These are phyloP conservation scores for Carex scoparia DNA, from an alignment of 176 grass and related monocot genomes.

Conservation along the genomic window DNA sequence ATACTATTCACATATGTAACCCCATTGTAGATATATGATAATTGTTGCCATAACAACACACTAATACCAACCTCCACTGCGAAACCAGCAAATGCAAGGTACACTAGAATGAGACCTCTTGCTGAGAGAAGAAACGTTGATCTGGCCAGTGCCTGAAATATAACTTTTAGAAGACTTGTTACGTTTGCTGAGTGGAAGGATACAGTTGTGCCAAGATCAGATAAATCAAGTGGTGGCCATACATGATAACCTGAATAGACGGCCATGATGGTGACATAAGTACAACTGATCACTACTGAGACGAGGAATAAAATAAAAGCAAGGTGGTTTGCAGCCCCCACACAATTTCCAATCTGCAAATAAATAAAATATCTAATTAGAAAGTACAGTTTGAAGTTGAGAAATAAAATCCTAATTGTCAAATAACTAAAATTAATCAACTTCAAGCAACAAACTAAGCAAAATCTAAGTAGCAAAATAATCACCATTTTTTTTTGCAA, in stretches of 20 bases:
- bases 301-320: conserved; percentile 85
- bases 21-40: conserved; percentile 83
- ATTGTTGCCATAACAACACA: conserved; percentile 82
- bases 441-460: background rate
- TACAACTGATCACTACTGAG: conserved; percentile 71
- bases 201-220: conserved; percentile 29
- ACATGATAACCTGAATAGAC: conserved; percentile 63
- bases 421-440: background rate
- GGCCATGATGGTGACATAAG: conserved; percentile 56
- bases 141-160: conserved; percentile 44
- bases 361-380: conserved; percentile 25
- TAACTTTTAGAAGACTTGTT: conserved; percentile 37
- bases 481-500: background rate
- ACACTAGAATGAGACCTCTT: conserved; percentile 78
- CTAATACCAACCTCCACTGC: conserved; percentile 73
- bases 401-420: no score
- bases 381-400: background rate
- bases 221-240: conserved; percentile 59
- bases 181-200: conserved; percentile 27
- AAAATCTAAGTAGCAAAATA: background rate
- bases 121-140: conserved; percentile 70
- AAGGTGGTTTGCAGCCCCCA: conserved; percentile 73
- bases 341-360: conserved; percentile 92
- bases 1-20: conserved; percentile 70
- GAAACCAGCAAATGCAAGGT: conserved; percentile 84